Evolutionary conservation across 2,329 filamentous ascomycete genomes (phyloP), one percentile per base, ranked within the genome.

Genomic region (Calonectria pteridis): DNA sequence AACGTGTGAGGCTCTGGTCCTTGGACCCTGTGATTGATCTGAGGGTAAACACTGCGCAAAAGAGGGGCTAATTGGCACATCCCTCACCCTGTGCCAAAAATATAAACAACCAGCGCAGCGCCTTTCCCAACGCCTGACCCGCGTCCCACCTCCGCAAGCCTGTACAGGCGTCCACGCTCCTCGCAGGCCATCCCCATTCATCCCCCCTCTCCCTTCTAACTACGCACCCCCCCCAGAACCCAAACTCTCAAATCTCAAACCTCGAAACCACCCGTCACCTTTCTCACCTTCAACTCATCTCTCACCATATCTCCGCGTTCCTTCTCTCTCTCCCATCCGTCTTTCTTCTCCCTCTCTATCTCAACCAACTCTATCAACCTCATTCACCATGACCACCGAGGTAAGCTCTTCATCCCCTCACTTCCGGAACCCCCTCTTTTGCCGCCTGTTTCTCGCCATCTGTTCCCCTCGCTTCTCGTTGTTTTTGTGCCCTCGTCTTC

Each of bases 301-400:
- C 65, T 59, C 68, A 69, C 58, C 58, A 72, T 64, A 53, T 78
- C 71, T 71, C 69, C 78, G 75, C 70, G 67, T 75, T 74, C 67
- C 67, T 78, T 76, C 77, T 67, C 73, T 71, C 76, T 77, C 72
- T 55, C 58, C 46, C 67, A 55, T 69, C 72, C 75, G 71, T 73
- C 75, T 76, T 75, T 65, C 46, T 69, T 64, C 70, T 31, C 75
- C 33, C 55, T 71, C 70, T 76, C 68, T 73, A 73, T 71, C 63
- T 73, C 74, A 73, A 76, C 73, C 69, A 74, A 77, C 73, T 62
- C 66, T 53, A 69, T 69, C 66, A 75, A 73, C 77, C 67, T 75
- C 73, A 75, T 72, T 77, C 76, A 80, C 72, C 73, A 84, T 84
- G 83, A 74, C 83, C 71, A 83, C 81, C 75, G 83, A 84, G 82